Conservation (phyloP, 495 filamentous ascomycete species). For the Penicillium herquei region DNA sequence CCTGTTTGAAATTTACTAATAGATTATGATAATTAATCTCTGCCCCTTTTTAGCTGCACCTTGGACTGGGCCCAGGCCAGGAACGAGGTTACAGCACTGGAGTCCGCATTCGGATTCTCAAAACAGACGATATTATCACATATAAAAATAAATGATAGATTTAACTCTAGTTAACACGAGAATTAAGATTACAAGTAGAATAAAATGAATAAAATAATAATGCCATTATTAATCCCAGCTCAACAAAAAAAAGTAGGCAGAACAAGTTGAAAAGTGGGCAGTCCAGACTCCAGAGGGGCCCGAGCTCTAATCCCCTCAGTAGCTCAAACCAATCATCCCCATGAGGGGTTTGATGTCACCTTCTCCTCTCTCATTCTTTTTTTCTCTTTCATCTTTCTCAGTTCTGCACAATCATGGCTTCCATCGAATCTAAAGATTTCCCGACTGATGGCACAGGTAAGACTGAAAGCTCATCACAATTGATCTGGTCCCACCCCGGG, state of each 20-base stretch:
- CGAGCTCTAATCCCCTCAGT: conserved; percentile 18
- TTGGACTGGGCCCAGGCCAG: conserved; percentile 7
- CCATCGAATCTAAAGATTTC: conserved; percentile 1
- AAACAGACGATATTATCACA: too few relatives aligned
- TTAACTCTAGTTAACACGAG: too few relatives aligned
- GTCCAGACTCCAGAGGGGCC: conserved; percentile 9
- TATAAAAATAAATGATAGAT: not conserved
- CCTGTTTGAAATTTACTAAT: too few relatives aligned
- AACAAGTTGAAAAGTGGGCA: conserved; percentile 10
- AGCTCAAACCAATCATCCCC: conserved; percentile 9
- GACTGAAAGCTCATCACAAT: not conserved
- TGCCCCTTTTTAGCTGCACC: conserved; percentile 3
- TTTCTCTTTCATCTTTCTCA: not conserved
- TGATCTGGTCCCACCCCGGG: not conserved
- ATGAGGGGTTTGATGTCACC: conserved; percentile 6
- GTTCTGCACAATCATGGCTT: conserved; percentile 5
- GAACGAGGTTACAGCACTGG: conserved; percentile 12
- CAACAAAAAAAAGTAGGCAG: conserved; percentile 3
- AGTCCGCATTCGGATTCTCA: conserved; percentile 1
- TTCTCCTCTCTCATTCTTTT: conserved; percentile 1
- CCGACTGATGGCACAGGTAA: conserved; percentile 24
- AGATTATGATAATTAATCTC: not conserved
- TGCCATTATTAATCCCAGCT: not conserved
- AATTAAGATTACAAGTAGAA: not conserved
- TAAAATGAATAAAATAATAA: not conserved